Conservation (phyloP, 2,329 filamentous ascomycete genomes). For the Monilinia fructigena region DNA sequence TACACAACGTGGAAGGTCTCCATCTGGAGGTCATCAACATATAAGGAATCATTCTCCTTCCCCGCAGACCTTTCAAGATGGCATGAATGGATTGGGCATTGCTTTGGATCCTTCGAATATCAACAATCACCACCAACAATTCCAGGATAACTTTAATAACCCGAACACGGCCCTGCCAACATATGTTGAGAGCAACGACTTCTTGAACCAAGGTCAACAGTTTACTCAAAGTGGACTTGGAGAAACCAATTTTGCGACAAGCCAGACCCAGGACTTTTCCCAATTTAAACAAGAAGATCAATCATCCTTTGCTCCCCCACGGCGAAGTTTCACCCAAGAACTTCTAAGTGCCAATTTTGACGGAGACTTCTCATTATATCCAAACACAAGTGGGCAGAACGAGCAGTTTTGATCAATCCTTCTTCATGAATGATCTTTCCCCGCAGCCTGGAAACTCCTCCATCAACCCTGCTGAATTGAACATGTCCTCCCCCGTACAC, state of each 20-base stretch:
- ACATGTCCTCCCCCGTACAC: constrained; percentile 47
- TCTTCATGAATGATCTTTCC: constrained; percentile 55
- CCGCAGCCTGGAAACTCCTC: constrained; percentile 45
- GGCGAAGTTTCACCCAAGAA: constrained; percentile 49
- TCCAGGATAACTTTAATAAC: constrained; percentile 42
- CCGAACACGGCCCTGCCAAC: constrained; percentile 41
- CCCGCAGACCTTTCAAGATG: constrained; percentile 48
- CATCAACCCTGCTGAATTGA: constrained; percentile 47
- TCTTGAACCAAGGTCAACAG: constrained; percentile 44
- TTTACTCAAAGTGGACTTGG: constrained; percentile 36
- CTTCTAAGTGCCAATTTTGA: constrained; percentile 53
- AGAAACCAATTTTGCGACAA: constrained; percentile 33
- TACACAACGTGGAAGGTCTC: constrained; percentile 61
- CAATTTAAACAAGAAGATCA: constrained; percentile 39
- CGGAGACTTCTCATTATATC: constrained; percentile 66
- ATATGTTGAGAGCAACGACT: constrained; percentile 45
- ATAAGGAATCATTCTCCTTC: constrained; percentile 64
- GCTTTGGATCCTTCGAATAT: constrained; percentile 47
- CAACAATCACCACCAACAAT: constrained; percentile 46
- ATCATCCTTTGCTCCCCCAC: constrained; percentile 43
- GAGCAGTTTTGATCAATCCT: constrained; percentile 62
- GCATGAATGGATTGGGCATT: constrained; percentile 56
- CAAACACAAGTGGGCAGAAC: constrained; percentile 50
- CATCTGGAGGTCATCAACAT: constrained; percentile 55
- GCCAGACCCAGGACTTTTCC: constrained; percentile 36